Conservation (phyloP, 164 flowering plant species). For the Saururus chinensis region DNA sequence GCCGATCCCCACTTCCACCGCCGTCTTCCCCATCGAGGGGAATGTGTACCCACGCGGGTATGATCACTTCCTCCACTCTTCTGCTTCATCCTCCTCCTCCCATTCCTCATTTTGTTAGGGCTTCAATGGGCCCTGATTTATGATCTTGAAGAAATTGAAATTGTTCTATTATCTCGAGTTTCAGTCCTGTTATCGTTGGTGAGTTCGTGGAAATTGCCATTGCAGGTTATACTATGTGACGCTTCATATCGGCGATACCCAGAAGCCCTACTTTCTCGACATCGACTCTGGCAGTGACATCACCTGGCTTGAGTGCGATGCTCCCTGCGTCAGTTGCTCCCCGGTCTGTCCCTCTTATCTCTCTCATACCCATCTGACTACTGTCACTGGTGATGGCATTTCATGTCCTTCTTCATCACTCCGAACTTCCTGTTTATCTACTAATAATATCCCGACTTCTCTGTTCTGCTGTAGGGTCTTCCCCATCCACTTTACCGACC, state of each 20-base stretch:
- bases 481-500: constrained; percentile 74
- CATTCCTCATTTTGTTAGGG: not conserved
- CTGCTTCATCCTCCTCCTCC: not conserved
- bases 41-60: constrained; percentile 2
- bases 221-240: constrained; percentile 61
- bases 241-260: constrained; percentile 52
- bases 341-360: constrained; percentile 37
- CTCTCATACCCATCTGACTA: too few species aligned
- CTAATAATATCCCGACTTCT: too few species aligned
- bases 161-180: not conserved
- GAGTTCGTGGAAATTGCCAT: not conserved
- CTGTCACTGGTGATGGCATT: too few species aligned
- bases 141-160: not conserved
- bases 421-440: too few species aligned
- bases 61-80: not conserved
- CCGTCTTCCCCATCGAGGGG: not conserved
- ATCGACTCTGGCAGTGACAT: constrained; percentile 96
- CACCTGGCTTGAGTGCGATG: constrained; percentile 95
- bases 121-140: not conserved
- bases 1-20: not conserved
- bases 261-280: constrained; percentile 79
- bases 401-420: too few species aligned
- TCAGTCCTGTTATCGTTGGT: too few species aligned
- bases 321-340: constrained; percentile 64
- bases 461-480: constrained; percentile 33